A percentile compares a stretch with the other conserved stretches of the same genome.
Conservation (phyloP, 345 rosid species). For the Kandelia obovata region DNA sequence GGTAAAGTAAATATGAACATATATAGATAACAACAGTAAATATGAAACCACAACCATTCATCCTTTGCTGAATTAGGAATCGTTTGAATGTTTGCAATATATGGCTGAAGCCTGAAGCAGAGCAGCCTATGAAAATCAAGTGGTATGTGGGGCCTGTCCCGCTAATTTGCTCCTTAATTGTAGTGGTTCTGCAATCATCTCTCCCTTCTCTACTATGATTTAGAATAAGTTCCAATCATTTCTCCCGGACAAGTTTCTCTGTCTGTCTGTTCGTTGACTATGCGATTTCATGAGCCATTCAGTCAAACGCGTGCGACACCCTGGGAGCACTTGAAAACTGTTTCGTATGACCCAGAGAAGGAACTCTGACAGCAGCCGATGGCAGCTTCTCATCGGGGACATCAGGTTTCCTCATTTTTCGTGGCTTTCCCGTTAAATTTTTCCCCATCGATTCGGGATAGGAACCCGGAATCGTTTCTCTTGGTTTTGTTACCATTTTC, state of each 20-base stretch:
- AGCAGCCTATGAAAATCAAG: neutral
- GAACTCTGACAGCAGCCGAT: neutral
- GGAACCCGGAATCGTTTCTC: neutral
- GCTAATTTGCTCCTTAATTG: slow-evolving; percentile 19
- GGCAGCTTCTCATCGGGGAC: neutral
- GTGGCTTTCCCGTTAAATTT: slow-evolving; percentile 4
- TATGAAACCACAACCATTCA: no score
- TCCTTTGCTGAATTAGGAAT: no score
- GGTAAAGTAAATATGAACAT: no score
- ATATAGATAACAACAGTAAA: no score
- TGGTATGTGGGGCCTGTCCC: slow-evolving; percentile 19
- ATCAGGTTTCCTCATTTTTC: neutral
- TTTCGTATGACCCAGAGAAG: slow-evolving; percentile 19
- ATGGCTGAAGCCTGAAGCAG: no score
- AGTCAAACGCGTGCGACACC: slow-evolving; percentile 23
- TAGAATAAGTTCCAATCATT: neutral
- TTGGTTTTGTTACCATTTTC: neutral
- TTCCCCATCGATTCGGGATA: neutral
- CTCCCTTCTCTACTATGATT: neutral
- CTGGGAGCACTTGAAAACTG: slow-evolving; percentile 28
- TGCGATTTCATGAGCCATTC: slow-evolving; percentile 9
- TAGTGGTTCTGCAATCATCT: slow-evolving; percentile 10
- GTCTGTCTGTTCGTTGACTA: neutral
- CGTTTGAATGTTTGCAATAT: no score
- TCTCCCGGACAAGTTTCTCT: neutral